Conservation (phyloP, 805 yeast species). For the Trichomonascus vanleenenianus region DNA sequence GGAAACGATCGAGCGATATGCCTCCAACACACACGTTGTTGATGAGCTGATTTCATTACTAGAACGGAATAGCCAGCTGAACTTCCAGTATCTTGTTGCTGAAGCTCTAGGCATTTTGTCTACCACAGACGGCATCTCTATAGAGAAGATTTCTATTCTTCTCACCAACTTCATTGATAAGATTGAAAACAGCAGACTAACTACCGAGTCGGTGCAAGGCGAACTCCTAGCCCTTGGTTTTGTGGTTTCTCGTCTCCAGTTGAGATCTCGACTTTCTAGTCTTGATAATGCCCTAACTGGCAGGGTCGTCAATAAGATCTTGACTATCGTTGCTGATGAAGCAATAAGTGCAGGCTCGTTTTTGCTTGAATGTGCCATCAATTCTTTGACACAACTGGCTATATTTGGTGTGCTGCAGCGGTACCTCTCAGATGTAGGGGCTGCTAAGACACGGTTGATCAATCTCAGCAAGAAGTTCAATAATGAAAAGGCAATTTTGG, state of each 20-base stretch:
- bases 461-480: constrained; percentile 8
- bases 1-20: constrained; percentile 5
- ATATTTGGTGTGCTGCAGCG: constrained; percentile 6
- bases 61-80: too few relatives aligned
- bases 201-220: constrained; percentile 11
- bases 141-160: neutral
- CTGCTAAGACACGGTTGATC: constrained; percentile 31
- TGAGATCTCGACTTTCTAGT: neutral
- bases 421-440: constrained; percentile 24
- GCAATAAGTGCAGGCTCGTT: constrained; percentile 19
- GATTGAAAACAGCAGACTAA: constrained; percentile 3
- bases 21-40: neutral
- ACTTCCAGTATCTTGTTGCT: constrained; percentile 1
- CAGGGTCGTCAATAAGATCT: neutral
- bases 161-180: constrained; percentile 1
- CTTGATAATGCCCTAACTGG: neutral
- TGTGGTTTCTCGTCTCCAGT: constrained; percentile 31
- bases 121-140: constrained; percentile 3
- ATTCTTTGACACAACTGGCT: constrained; percentile 29
- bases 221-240: constrained; percentile 34
- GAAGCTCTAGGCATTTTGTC: constrained; percentile 32
- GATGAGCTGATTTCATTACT: neutral
- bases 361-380: constrained; percentile 33
- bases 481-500: constrained; percentile 51
- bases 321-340: neutral